A percentile compares a stretch with the other conserved stretches of the same genome.
Evolutionary conservation across 352 stramenopile species (phyloP).

Genomic region (Pythium sukuiense): DNA sequence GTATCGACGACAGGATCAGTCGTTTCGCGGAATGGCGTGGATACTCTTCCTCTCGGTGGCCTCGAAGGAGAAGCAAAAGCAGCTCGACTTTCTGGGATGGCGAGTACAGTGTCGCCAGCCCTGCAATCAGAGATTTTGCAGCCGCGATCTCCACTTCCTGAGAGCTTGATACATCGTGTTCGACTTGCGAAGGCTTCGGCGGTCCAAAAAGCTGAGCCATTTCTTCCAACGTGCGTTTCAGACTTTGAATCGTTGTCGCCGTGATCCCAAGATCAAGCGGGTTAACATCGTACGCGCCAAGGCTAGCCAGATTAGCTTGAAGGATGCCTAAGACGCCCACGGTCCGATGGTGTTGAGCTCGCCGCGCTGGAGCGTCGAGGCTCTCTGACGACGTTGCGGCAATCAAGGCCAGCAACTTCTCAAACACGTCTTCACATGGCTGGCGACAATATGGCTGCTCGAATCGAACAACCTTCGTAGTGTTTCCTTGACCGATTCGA

Average conservation of each 20-base stretch:
- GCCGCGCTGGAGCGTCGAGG: not conserved
- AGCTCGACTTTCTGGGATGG: slow-evolving; percentile 64
- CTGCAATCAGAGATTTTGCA: slow-evolving; percentile 62
- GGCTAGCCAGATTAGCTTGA: slow-evolving; percentile 64
- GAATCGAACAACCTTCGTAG: slow-evolving; percentile 37
- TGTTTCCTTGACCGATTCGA: slow-evolving; percentile 9
- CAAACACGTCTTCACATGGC: slow-evolving; percentile 54
- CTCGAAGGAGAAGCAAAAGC: slow-evolving; percentile 59
- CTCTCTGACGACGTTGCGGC: not conserved
- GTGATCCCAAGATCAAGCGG: slow-evolving; percentile 41
- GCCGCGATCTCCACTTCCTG: slow-evolving; percentile 52
- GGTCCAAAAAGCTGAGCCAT: slow-evolving; percentile 32
- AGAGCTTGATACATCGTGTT: not conserved
- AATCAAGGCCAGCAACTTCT: slow-evolving; percentile 51
- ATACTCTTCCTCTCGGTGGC: slow-evolving; percentile 38
- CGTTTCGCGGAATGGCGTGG: slow-evolving; percentile 38
- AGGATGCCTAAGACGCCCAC: slow-evolving; percentile 44
- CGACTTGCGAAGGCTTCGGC: not conserved
- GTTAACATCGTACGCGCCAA: slow-evolving; percentile 55
- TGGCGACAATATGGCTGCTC: slow-evolving; percentile 81
- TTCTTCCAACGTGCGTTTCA: slow-evolving; percentile 53
- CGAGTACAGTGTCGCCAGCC: slow-evolving; percentile 66
- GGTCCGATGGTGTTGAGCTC: slow-evolving; percentile 3
- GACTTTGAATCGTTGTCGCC: slow-evolving; percentile 28
- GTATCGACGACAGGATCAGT: slow-evolving; percentile 56